Evolutionary conservation across 805 yeast species (phyloP).

Genomic region (Grigorovia humatica): DNA sequence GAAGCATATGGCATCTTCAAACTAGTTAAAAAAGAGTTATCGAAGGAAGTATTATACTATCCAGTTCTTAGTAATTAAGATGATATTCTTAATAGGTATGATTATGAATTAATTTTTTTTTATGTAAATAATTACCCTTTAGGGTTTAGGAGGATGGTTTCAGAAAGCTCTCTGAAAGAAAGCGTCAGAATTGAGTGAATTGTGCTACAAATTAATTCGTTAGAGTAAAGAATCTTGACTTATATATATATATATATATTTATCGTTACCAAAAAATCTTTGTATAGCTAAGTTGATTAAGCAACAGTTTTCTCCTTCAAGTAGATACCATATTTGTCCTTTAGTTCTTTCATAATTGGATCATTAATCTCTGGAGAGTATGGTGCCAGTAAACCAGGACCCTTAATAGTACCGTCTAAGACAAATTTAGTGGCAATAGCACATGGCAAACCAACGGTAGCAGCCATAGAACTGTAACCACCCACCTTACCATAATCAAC

Average conservation of each 20-base stretch:
- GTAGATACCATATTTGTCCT: slow-evolving; percentile 80
- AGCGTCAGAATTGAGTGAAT: too few relatives aligned
- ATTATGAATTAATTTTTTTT: too few relatives aligned
- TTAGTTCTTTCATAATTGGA: slow-evolving; percentile 83
- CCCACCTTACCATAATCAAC: slow-evolving; percentile 84
- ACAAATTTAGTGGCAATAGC: slow-evolving; percentile 89
- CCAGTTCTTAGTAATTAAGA: not conserved
- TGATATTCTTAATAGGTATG: not conserved
- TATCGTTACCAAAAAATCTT: not conserved
- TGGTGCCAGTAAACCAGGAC: slow-evolving; percentile 88
- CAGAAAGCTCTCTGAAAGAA: too few relatives aligned
- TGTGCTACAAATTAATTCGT: too few relatives aligned
- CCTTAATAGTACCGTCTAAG: slow-evolving; percentile 65
- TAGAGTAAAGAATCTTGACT: not conserved
- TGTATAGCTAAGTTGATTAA: slow-evolving; percentile 7
- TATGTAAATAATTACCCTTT: too few relatives aligned
- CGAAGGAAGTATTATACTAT: too few relatives aligned
- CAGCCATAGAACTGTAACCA: slow-evolving; percentile 97
- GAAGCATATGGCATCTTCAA: not conserved
- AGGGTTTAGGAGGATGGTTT: too few relatives aligned
- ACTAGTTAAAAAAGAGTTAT: too few relatives aligned
- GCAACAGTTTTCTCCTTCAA: slow-evolving; percentile 74
- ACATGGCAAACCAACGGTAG: slow-evolving; percentile 96
- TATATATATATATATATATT: not conserved
- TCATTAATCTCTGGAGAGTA: slow-evolving; percentile 82